Conservation (phyloP, 1,139 yeast species). For the Wickerhamiella pararugosa region DNA sequence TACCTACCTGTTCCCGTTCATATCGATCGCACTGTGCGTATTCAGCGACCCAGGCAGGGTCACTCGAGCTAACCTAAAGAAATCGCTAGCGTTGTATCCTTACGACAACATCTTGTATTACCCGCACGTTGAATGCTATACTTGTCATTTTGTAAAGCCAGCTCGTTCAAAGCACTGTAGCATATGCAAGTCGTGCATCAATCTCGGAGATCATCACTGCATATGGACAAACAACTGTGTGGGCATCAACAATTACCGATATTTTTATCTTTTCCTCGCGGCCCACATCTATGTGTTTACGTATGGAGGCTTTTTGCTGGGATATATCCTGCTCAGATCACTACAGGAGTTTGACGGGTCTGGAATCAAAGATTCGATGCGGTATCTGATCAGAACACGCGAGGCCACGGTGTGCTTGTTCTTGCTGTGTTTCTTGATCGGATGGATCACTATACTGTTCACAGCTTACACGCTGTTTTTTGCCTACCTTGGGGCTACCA, state of each 20-base stretch:
- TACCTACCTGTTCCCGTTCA: constrained; percentile 27
- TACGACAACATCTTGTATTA: constrained; percentile 49
- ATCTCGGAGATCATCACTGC: constrained; percentile 80
- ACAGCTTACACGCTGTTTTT: constrained; percentile 45
- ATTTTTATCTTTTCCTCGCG: constrained; percentile 48
- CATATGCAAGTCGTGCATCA: constrained; percentile 50
- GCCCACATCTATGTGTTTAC: constrained; percentile 40
- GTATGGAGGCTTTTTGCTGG: constrained; percentile 42
- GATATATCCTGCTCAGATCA: neutral
- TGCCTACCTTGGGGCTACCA: constrained; percentile 71
- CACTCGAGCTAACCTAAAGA: constrained; percentile 18
- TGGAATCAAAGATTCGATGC: neutral
- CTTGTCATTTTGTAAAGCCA: constrained; percentile 59
- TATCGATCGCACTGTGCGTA: constrained; percentile 32
- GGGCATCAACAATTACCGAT: constrained; percentile 59
- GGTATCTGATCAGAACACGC: constrained; percentile 17
- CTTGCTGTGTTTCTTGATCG: constrained; percentile 39
- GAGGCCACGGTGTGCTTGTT: constrained; percentile 38
- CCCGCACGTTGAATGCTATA: constrained; percentile 30
- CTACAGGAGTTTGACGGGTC: neutral
- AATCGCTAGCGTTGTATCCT: constrained; percentile 23
- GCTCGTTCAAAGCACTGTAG: constrained; percentile 88
- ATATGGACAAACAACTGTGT: constrained; percentile 90
- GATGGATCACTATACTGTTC: constrained; percentile 42
- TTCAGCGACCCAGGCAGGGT: constrained; percentile 44